These are phyloP conservation scores for Trametes maxima DNA, from an alignment of 768 basidiomycete genomes.

Conservation along the genomic window DNA sequence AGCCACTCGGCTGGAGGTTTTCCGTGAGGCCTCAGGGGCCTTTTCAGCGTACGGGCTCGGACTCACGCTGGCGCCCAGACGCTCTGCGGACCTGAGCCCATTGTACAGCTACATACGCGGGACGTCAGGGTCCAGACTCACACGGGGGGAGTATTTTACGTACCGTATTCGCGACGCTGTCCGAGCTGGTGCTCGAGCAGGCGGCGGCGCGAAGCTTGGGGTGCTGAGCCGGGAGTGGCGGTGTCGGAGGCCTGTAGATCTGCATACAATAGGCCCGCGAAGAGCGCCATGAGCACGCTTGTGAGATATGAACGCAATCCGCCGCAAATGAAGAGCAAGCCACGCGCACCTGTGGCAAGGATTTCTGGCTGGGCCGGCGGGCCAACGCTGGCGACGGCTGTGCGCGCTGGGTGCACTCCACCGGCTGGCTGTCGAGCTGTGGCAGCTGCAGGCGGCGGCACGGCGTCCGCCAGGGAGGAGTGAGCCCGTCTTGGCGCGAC, in stretches of 20 bases:
- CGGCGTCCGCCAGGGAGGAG: conserved; percentile 5
- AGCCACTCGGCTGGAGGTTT: neutral
- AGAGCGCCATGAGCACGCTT: neutral
- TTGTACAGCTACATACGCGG: conserved; percentile 5
- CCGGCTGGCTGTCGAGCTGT: neutral
- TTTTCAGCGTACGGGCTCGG: conserved; percentile 4
- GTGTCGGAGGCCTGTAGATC: conserved; percentile 38
- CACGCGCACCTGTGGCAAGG: conserved; percentile 24
- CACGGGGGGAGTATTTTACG: neutral
- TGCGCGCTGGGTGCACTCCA: conserved; percentile 7
- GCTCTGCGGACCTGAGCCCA: conserved; percentile 11
- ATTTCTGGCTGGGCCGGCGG: conserved; percentile 19
- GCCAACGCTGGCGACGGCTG: conserved; percentile 7
- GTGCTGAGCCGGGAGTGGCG: conserved; percentile 31
- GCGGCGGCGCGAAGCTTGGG: conserved; percentile 17
- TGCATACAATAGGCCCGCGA: conserved; percentile 5
- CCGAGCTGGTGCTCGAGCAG: conserved; percentile 10
- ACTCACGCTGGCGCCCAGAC: conserved; percentile 3
- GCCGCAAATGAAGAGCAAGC: conserved; percentile 1
- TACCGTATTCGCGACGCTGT: conserved; percentile 13
- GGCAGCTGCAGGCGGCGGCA: conserved; percentile 17
- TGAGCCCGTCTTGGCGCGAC: conserved; percentile 9
- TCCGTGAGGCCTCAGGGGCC: conserved; percentile 3
- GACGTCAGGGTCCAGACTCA: neutral
- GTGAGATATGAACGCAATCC: conserved; percentile 16